Evolutionary conservation across 129 eudicot species (phyloP), one percentile per base, ranked within the genome.

Genomic region (Pittosporum tobira): DNA sequence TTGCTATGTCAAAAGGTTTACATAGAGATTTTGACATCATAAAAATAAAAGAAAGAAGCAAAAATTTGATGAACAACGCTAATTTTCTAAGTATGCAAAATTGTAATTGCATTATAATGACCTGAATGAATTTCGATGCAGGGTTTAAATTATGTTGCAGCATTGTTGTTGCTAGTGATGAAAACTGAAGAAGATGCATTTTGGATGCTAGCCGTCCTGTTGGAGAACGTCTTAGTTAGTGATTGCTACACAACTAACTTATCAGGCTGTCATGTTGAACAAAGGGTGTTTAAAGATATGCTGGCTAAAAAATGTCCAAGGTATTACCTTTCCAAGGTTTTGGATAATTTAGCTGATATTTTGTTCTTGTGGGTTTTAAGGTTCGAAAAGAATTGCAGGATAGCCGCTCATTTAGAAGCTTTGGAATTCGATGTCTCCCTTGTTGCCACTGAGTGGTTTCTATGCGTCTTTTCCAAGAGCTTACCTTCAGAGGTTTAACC

Each of bases 101-200:
- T 50, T 50, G 20, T 4, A 43, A 43, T 37, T 37, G 47, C 38
- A 51, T 21, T 48, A 14, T 2, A 31, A 11, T 74, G 49, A 43
- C 48, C 16, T 51, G 62, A 31, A 42, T 59, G 65, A 22, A 24
- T 61, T 23, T 57, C 48, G 73, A 48, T 72, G 71, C 87, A 90
- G 97, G 97, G 97, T 57, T 73, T 90, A 65, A 90, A 90, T 71
- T 90, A 90, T 74, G 97, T 90, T 30, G 97, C 87, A 34, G 97
- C 97, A 22, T 71, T 90, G 55, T 59, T 90, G 75, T 73, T 90
- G 72, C 94, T 90, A 15, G 97, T 90, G 69, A 80, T 90, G 94
- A 85, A 90, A 79, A 90, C 95, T 12, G 97, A 90, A 71, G 97
- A 90, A 86, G 97, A 90, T 47, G 97, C 94, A 2, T 90, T 90